Base-by-base conservation (phyloP, 441 rosid species). In the Erodium chrysanthum region DNA sequence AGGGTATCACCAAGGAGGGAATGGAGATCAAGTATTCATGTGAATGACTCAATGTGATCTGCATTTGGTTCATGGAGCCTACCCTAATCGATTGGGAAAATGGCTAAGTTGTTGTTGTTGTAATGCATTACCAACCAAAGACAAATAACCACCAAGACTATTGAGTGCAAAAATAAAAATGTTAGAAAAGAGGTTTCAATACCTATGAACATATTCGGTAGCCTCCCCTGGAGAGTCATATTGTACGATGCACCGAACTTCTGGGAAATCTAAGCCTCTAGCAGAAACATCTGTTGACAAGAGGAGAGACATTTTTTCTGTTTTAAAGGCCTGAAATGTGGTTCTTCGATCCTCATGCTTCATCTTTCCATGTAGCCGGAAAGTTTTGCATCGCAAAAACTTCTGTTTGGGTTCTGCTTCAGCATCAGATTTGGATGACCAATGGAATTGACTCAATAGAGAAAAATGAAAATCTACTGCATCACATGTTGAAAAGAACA, bases 221-320 rank as follows among this genome's bases (percentile, higher is more conserved):
- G 98, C 98, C 81, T 93, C 98, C 75, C 98, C 98, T 3, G 98
- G 96, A 73, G 95, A 91, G 81, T 94, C 98, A 65, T 94, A 94
- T 76, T 94, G 98, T 71, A 91, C 82, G 70, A 91, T 94, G 76
- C 96, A 94, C 77, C 82, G 84, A 65, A 94, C 97, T 78, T 86
- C 83, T 14, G 96, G 97, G 82, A 91, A 84, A 77, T 94, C 98
- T 66, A 94, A 75, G 71, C 98, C 98, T 78, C 98, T 88, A 54
- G 98, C 93, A 66, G 96, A 84, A 74, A 91, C 82, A 81, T 94
- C 98, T 15, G 96, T 89, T 68, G 92, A 86, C 71, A 94, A 73
- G 58, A 94, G 90, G 71, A 94, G 93, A 60, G 93, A 96, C 12
- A 71, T 78, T 68, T 86, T 94, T 78, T 91, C 97, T 2, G 80